phyloP scores from a whole-genome alignment of 495 filamentous ascomycete species.

The Peziza echinospora region DNA sequence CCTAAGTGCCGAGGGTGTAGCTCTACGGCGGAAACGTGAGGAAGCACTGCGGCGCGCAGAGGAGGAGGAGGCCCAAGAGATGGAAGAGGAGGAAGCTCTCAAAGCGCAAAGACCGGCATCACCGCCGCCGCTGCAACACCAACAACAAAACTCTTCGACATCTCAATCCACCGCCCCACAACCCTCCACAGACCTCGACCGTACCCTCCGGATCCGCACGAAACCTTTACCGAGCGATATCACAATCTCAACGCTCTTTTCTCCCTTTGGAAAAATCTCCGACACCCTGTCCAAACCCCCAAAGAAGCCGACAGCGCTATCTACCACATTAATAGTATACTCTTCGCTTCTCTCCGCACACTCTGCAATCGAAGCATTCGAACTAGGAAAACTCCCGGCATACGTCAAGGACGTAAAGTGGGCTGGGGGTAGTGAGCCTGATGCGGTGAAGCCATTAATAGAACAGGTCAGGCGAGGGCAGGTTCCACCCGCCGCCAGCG shows the following conservation, averaged over 20 bases:
- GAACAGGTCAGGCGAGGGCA: background rate
- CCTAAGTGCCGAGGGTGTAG: constrained; percentile 23
- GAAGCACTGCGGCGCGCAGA: constrained; percentile 12
- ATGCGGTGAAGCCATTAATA: background rate
- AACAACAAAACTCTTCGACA: background rate
- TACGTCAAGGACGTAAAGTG: constrained; percentile 11
- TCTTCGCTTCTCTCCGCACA: constrained; percentile 15
- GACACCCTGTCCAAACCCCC: background rate
- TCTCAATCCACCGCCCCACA: background rate
- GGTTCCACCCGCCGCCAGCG: background rate
- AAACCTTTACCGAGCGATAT: too few relatives aligned
- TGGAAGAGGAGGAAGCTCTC: background rate
- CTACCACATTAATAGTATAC: constrained; percentile 15
- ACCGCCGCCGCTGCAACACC: background rate
- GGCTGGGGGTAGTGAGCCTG: constrained; percentile 15
- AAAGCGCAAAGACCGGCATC: background rate
- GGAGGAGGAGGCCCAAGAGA: constrained; percentile 5
- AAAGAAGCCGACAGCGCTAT: constrained; percentile 12
- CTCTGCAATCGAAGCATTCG: constrained; percentile 9
- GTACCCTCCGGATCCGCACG: background rate
- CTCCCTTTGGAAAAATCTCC: background rate
- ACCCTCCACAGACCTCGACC: background rate
- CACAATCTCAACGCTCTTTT: too few relatives aligned
- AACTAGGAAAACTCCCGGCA: background rate
- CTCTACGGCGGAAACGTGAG: constrained; percentile 17